Percentiles rank a stretch among this genome's conserved stretches.
These are phyloP conservation scores for Pseudocercospora ulei DNA, from an alignment of 2,329 filamentous ascomycete genomes.

Conservation along the genomic window DNA sequence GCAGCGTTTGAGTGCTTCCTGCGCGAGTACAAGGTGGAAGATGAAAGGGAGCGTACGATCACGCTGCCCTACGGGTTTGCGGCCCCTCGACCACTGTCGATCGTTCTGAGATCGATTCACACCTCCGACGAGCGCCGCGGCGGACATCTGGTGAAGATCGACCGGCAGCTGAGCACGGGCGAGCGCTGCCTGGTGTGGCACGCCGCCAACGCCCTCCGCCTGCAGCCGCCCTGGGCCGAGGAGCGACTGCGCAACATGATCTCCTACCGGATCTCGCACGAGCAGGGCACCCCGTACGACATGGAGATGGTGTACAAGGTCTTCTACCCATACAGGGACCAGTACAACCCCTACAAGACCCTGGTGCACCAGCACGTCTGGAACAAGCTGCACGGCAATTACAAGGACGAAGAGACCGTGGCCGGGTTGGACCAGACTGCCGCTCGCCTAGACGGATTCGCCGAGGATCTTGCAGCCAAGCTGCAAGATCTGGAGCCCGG, in stretches of 20 bases:
- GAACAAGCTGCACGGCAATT: conserved; percentile 7
- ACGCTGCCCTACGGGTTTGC: conserved; percentile 5
- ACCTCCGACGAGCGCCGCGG: conserved; percentile 2
- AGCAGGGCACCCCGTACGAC: conserved; percentile 3
- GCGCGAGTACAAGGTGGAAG: not conserved
- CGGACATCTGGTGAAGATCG: conserved; percentile 3
- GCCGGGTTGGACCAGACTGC: not conserved
- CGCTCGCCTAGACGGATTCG: too few relatives aligned
- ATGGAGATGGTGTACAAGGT: conserved; percentile 8
- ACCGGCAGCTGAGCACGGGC: conserved; percentile 2
- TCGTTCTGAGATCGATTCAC: conserved; percentile 9
- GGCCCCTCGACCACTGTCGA: conserved; percentile 7
- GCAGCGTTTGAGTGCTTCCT: conserved; percentile 6
- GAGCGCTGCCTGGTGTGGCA: conserved; percentile 10
- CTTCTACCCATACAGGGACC: conserved; percentile 1
- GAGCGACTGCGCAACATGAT: conserved; percentile 2
- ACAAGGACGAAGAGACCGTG: not conserved
- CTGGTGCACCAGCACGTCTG: conserved; percentile 16
- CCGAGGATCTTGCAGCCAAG: too few relatives aligned
- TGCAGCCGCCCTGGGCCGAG: conserved; percentile 3
- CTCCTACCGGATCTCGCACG: conserved; percentile 8
- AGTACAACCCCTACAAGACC: conserved; percentile 4
- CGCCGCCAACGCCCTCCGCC: conserved; percentile 3
- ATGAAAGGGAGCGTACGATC: conserved; percentile 4
- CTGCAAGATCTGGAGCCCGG: too few relatives aligned